Percentiles rank a stretch among this genome's conserved stretches.
These are phyloP conservation scores for Fusarium sambucinum DNA, from an alignment of 2,329 filamentous ascomycete species.

Conservation along the genomic window DNA sequence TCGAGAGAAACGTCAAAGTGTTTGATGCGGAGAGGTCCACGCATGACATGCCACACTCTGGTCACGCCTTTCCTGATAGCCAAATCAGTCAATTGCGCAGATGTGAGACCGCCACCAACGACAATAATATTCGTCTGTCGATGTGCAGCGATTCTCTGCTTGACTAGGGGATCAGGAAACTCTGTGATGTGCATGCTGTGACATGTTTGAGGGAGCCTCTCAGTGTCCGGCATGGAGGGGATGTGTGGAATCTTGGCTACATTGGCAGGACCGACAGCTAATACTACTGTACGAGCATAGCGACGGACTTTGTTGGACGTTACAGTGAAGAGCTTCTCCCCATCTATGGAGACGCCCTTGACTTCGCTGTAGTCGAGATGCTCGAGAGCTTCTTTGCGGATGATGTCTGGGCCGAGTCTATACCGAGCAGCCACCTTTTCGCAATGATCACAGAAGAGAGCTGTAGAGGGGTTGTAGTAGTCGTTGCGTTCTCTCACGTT, in stretches of 20 bases:
- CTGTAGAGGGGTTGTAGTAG: slow-evolving; percentile 74
- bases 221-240: slow-evolving; percentile 49
- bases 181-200: slow-evolving; percentile 74
- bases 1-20: slow-evolving; percentile 81
- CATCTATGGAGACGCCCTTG: slow-evolving; percentile 57
- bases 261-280: slow-evolving; percentile 78
- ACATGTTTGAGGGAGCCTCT: slow-evolving; percentile 59
- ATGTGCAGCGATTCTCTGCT: slow-evolving; percentile 63
- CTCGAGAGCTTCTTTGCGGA: slow-evolving; percentile 70
- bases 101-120: slow-evolving; percentile 81
- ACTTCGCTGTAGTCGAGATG: slow-evolving; percentile 71
- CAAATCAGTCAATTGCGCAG: slow-evolving; percentile 78
- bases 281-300: slow-evolving; percentile 72
- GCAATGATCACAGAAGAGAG: slow-evolving; percentile 73
- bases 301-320: slow-evolving; percentile 65
- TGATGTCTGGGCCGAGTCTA: slow-evolving; percentile 58
- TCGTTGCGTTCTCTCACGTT: slow-evolving; percentile 77
- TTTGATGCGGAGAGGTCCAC: slow-evolving; percentile 71
- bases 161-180: slow-evolving; percentile 67
- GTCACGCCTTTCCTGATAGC: slow-evolving; percentile 73
- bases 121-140: slow-evolving; percentile 74
- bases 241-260: slow-evolving; percentile 62
- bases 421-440: slow-evolving; percentile 69
- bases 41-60: slow-evolving; percentile 78
- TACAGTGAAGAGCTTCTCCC: slow-evolving; percentile 73